phyloP scores from a whole-genome alignment of 352 stramenopile genomes.

The Phytophthora syringae region DNA sequence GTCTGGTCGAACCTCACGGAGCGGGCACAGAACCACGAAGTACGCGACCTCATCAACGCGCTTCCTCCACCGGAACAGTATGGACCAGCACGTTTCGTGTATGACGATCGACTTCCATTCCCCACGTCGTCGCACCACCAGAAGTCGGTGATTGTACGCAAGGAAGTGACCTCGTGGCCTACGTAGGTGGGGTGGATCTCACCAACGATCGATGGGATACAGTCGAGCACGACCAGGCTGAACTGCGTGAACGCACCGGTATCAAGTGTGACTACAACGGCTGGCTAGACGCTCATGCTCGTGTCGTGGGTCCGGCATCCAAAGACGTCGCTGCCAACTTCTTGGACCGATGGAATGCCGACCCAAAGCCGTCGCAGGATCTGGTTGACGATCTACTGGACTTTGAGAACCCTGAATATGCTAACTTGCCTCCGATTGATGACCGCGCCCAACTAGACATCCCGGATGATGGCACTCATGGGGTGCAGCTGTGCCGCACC shows the following conservation, averaged over 20 bases:
- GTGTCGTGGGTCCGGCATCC: slow-evolving; percentile 50
- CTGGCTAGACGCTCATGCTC: slow-evolving; percentile 66
- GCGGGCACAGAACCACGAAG: slow-evolving; percentile 53
- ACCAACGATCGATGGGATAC: slow-evolving; percentile 72
- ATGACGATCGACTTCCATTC: slow-evolving; percentile 70
- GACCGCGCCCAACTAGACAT: slow-evolving; percentile 14
- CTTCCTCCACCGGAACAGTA: slow-evolving; percentile 36
- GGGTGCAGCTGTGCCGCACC: slow-evolving; percentile 63
- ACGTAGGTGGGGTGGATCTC: slow-evolving; percentile 63
- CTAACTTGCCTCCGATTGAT: slow-evolving; percentile 18
- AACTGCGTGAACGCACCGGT: slow-evolving; percentile 43
- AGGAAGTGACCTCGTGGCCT: slow-evolving; percentile 46
- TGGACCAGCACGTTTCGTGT: slow-evolving; percentile 52
- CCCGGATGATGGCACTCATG: slow-evolving; percentile 9
- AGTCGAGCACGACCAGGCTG: slow-evolving; percentile 53
- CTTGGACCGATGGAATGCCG: slow-evolving; percentile 66
- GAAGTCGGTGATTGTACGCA: slow-evolving; percentile 67
- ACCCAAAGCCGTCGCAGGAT: slow-evolving; percentile 39
- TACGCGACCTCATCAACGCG: slow-evolving; percentile 63
- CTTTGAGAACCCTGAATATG: slow-evolving; percentile 55
- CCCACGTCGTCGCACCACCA: slow-evolving; percentile 71
- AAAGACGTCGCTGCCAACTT: slow-evolving; percentile 75
- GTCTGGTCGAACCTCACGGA: slow-evolving; percentile 74
- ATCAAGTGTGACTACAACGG: slow-evolving; percentile 53
- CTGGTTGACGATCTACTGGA: slow-evolving; percentile 55